A percentile compares a stretch with the other conserved stretches of the same genome.
These are phyloP conservation scores for Dittrichia graveolens DNA, from an alignment of 129 eudicot species.

Conservation along the genomic window DNA sequence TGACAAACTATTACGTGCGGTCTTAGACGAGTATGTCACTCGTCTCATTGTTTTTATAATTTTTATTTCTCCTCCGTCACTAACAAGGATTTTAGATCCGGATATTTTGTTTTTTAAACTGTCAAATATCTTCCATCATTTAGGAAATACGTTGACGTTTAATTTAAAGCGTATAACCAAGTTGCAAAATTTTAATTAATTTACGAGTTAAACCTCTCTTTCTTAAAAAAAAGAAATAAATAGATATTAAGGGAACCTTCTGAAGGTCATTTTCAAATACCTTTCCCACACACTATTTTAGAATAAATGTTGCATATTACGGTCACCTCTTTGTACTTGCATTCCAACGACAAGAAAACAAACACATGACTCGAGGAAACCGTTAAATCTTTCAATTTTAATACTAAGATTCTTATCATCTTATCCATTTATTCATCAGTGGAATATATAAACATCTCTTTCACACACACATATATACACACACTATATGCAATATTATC, in stretches of 20 bases:
- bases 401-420: not conserved
- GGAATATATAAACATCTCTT: too few species aligned
- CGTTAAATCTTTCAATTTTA: constrained; percentile 23
- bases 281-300: constrained; percentile 20
- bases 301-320: constrained; percentile 25
- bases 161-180: constrained; percentile 14
- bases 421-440: not conserved
- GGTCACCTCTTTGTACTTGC: constrained; percentile 23
- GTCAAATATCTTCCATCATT: not conserved
- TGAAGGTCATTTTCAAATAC: constrained; percentile 23
- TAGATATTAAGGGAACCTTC: not conserved
- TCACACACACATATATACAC: not conserved
- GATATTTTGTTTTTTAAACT: not conserved
- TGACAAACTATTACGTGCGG: too few species aligned
- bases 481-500: too few species aligned
- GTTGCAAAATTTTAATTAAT: constrained; percentile 26
- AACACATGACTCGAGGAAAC: constrained; percentile 17
- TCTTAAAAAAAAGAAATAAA: too few species aligned
- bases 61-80: too few species aligned
- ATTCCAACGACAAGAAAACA: constrained; percentile 35
- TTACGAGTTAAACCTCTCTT: not conserved
- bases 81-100: not conserved
- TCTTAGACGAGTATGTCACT: too few species aligned
- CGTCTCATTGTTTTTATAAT: too few species aligned
- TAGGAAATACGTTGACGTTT: not conserved